phyloP scores from a whole-genome alignment of 164 flowering plant species.

The Chloranthus sessilifolius region DNA sequence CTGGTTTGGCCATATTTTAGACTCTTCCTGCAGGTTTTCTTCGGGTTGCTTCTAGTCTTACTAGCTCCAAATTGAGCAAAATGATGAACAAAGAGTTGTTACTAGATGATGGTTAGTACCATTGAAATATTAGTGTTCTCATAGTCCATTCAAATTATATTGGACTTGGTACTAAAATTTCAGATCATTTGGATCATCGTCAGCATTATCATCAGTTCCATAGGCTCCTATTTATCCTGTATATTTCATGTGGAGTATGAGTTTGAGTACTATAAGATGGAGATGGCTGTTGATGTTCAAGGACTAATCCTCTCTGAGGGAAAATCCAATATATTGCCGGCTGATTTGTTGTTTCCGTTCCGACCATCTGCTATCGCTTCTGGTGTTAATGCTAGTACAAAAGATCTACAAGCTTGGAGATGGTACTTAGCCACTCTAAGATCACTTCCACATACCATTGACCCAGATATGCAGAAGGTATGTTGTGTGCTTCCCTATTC shows the following conservation, averaged over 20 bases:
- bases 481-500: too few species aligned
- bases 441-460: conserved; percentile 64
- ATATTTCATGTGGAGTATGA: conserved; percentile 79
- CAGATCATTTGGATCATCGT: too few species aligned
- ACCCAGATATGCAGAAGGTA: conserved; percentile 76
- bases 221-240: neutral
- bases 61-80: too few species aligned
- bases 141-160: too few species aligned
- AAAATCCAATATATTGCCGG: conserved; percentile 80
- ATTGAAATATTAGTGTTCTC: too few species aligned
- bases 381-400: conserved; percentile 18
- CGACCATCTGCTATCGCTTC: conserved; percentile 44
- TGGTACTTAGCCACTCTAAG: conserved; percentile 76
- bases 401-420: conserved; percentile 69
- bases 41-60: too few species aligned
- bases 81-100: too few species aligned
- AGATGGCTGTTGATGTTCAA: conserved; percentile 76
- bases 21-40: too few species aligned
- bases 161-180: too few species aligned
- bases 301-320: conserved; percentile 76
- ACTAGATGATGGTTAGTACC: too few species aligned
- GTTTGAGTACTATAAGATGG: conserved; percentile 80
- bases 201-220: neutral
- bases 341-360: conserved; percentile 85
- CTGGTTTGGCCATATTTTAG: too few species aligned